These are phyloP conservation scores for Schwanniomyces sp. DNA, from an alignment of 805 yeast genomes.

Conservation along the genomic window DNA sequence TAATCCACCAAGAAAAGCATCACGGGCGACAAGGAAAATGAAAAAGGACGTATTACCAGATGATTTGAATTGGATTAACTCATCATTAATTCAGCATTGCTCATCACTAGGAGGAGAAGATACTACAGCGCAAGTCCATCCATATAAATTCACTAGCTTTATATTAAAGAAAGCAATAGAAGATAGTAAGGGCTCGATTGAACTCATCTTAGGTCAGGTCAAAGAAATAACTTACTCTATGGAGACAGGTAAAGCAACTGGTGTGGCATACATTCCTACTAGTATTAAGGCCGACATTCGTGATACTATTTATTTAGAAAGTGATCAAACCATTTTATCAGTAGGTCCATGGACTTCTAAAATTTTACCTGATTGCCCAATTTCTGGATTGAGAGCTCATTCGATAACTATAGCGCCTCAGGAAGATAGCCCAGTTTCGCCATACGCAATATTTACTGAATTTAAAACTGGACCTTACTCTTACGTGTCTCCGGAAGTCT, in stretches of 20 bases:
- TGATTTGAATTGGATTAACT: constrained; percentile 76
- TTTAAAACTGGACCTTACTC: constrained; percentile 64
- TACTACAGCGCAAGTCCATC: constrained; percentile 96
- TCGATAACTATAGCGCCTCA: constrained; percentile 88
- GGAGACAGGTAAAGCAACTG: constrained; percentile 66
- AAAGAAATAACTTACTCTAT: constrained; percentile 62
- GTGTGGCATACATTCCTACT: constrained; percentile 62
- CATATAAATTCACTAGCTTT: constrained; percentile 87
- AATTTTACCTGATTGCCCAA: constrained; percentile 89
- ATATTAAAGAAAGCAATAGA: constrained; percentile 78
- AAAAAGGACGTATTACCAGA: constrained; percentile 44
- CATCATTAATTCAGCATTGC: constrained; percentile 66
- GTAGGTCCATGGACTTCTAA: constrained; percentile 98
- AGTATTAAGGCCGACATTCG: constrained; percentile 27
- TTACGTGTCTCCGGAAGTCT: constrained; percentile 88
- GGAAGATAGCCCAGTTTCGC: constrained; percentile 69
- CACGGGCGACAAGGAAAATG: constrained; percentile 25
- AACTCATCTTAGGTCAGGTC: constrained; percentile 82
- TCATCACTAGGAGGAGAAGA: constrained; percentile 79
- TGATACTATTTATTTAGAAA: constrained; percentile 48
- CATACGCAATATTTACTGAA: constrained; percentile 93
- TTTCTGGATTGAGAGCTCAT: constrained; percentile 91
- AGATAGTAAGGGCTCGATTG: constrained; percentile 67
- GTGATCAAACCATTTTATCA: constrained; percentile 78
- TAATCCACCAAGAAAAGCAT: constrained; percentile 35